Base-by-base conservation (phyloP, 768 basidiomycete species). In the Mycena rosella region DNA sequence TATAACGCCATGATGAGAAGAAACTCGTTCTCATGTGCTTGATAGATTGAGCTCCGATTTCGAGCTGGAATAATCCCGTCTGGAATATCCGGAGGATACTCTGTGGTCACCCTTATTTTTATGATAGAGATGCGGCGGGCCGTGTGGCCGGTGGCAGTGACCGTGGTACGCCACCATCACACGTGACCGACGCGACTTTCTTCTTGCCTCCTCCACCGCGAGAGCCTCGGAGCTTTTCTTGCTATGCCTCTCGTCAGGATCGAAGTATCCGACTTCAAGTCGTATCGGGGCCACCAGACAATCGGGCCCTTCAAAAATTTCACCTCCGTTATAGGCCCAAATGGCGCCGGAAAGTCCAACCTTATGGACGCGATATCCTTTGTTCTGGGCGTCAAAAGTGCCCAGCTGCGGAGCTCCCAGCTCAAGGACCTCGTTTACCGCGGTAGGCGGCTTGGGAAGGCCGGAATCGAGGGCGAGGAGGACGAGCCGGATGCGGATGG, bases 291-390 rank as follows among this genome's bases (percentile, higher is more conserved):
- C 42, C 91, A 93, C 76, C 93, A 96, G 78, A 87, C 88, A 30
- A 95, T 96, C 53, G 96, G 96, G 0, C 96, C 96, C 1, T 96
- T 96, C 83, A 89, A 88, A 81, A 90, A 91, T 74, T 99, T 99
- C 80, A 96, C 97, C 0, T 97, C 95, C 14, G 87, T 98, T 60
- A 98, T 99, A 73, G 98, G 98, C 24, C 97, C 98, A 38, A 99
- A 99, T 91, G 97, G 98, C 63, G 96, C 97, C 0, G 98, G 98
- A 66, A 99, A 99, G 77, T 97, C 96, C 13, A 99, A 99, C 78
- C 89, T 99, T 62, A 99, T 99, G 98, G 98, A 99, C 77, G 98
- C 98, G 57, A 98, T 99, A 71, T 99, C 98, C 5, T 99, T 99
- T 77, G 98, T 99, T 11, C 90, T 99, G 8, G 98, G 98, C 32